A percentile compares a stretch with the other conserved stretches of the same genome.
Conservation (phyloP, 345 rosid genomes). For the Melaleuca alternifolia region DNA sequence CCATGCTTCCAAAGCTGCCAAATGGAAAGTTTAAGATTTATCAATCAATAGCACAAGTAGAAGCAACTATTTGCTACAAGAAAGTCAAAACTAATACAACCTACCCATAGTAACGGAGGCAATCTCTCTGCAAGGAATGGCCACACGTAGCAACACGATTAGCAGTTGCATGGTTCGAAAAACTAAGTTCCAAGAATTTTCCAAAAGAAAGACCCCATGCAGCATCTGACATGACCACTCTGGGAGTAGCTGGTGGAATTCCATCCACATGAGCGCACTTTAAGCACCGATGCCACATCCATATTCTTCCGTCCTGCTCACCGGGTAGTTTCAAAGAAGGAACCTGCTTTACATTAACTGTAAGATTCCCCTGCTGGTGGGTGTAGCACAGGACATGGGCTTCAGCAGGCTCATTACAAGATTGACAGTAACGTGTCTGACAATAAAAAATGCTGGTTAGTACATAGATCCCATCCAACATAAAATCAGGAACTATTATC, state of each 20-base stretch:
- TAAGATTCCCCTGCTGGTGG: conserved; percentile 97
- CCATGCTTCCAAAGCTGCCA: conserved; percentile 88
- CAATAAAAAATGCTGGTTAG: background rate
- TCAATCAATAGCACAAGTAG: background rate
- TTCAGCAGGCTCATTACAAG: conserved; percentile 77
- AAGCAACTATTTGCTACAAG: background rate
- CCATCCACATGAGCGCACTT: conserved; percentile 78
- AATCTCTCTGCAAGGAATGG: conserved; percentile 95
- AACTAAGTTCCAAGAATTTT: conserved; percentile 93
- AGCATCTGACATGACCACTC: conserved; percentile 97
- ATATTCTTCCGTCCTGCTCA: conserved; percentile 86
- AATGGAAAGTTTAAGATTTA: conserved; percentile 4
- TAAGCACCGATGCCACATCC: conserved; percentile 99
- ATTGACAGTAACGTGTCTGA: conserved; percentile 55
- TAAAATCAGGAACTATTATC: background rate
- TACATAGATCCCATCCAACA: background rate
- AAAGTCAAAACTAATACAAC: background rate
- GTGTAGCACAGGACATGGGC: conserved; percentile 87
- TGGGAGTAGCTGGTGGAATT: conserved; percentile 90
- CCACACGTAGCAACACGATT: conserved; percentile 98
- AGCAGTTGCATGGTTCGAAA: conserved; percentile 95
- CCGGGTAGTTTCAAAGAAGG: conserved; percentile 69
- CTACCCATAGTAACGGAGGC: conserved; percentile 97
- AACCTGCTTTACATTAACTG: conserved; percentile 70
- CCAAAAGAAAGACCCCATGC: conserved; percentile 99